Evolutionary conservation across 129 eudicot species (phyloP).

Genomic region (Flaveria sonorensis): DNA sequence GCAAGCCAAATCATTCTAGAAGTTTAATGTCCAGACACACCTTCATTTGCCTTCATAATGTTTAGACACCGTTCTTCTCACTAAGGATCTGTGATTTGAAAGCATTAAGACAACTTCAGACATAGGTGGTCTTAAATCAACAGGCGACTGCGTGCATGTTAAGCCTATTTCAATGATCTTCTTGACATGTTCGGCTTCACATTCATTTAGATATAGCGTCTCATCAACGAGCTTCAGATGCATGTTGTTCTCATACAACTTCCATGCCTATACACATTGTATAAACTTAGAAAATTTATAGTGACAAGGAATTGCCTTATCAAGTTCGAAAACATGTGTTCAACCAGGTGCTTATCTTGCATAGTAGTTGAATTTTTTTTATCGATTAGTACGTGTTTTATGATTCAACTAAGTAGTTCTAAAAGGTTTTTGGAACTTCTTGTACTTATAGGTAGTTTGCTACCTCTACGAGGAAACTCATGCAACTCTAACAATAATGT

Average conservation of each 20-base stretch:
- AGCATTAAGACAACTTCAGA: conserved; percentile 59
- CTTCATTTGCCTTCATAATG: no score
- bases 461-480: no score
- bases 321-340: neutral
- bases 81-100: conserved; percentile 33
- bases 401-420: no score
- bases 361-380: no score
- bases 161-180: conserved; percentile 53
- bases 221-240: conserved; percentile 43
- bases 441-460: no score
- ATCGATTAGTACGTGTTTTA: no score
- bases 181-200: conserved; percentile 43
- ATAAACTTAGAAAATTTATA: no score
- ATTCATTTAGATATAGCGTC: conserved; percentile 37
- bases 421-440: no score
- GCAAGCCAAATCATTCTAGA: no score
- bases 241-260: conserved; percentile 42
- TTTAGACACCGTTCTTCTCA: neutral
- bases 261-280: conserved; percentile 51
- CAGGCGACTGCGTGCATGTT: conserved; percentile 53
- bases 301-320: neutral
- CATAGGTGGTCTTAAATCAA: conserved; percentile 56
- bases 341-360: neutral
- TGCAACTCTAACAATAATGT: no score
- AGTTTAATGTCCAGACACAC: no score